Percentiles rank a stretch among this genome's conserved stretches.
These are phyloP conservation scores for Leptographium flavum DNA, from an alignment of 2,329 filamentous ascomycete genomes.

Conservation along the genomic window DNA sequence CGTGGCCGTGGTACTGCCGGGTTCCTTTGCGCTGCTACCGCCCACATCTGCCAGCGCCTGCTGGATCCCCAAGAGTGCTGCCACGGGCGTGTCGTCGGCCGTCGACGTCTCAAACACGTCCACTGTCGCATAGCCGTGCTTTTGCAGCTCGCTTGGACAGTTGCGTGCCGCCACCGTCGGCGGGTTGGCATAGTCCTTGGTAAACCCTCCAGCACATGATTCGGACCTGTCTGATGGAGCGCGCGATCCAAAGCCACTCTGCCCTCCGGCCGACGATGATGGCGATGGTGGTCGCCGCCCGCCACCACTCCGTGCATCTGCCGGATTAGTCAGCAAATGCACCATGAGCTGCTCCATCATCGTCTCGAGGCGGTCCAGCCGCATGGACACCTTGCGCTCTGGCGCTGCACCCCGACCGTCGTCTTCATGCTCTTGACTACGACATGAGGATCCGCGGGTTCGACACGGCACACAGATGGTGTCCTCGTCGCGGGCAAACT, in stretches of 20 bases:
- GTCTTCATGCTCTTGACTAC: constrained; percentile 31
- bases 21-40: background rate
- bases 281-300: too few species aligned
- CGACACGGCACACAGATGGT: constrained; percentile 28
- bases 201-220: too few species aligned
- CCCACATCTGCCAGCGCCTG: constrained; percentile 6
- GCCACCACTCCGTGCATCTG: background rate
- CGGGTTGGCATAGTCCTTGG: background rate
- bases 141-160: constrained; percentile 4
- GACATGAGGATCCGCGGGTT: constrained; percentile 24
- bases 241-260: too few species aligned
- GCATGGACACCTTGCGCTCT: constrained; percentile 26
- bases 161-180: constrained; percentile 1
- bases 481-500: constrained; percentile 24
- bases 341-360: constrained; percentile 31
- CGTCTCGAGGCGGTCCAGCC: constrained; percentile 29
- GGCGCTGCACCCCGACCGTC: constrained; percentile 15
- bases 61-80: constrained; percentile 16
- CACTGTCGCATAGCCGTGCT: constrained; percentile 10
- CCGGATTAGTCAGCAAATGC: constrained; percentile 17
- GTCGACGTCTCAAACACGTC: constrained; percentile 17
- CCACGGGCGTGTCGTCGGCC: constrained; percentile 16
- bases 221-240: background rate
- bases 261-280: background rate
- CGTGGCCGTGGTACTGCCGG: background rate